Conservation (phyloP, 192 early-diverging fungal species). For the Gryganskiella cystojenkinii region DNA sequence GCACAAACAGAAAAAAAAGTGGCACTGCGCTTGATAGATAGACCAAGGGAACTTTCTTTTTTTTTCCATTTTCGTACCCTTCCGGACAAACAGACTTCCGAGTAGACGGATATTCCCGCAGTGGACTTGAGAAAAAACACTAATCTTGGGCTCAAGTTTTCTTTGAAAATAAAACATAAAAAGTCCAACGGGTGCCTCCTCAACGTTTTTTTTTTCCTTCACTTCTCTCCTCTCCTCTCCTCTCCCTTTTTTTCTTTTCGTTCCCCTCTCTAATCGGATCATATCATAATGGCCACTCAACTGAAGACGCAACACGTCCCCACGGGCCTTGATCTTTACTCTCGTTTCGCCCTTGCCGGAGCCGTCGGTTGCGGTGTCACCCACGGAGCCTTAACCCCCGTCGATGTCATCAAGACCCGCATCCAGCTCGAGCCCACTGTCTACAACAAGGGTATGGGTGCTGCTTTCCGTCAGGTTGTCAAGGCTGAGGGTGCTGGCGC, state of each 20-base stretch:
- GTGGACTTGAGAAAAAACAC: no score
- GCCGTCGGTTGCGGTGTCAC: conserved; percentile 69
- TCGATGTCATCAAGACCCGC: conserved; percentile 79
- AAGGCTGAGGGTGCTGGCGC: conserved; percentile 72
- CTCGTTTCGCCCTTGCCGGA: conserved; percentile 68
- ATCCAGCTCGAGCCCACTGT: conserved; percentile 77
- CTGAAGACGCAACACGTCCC: conserved; percentile 49
- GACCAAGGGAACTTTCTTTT: no score
- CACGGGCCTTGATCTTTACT: conserved; percentile 61
- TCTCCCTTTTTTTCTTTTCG: not conserved
- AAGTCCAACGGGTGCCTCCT: no score
- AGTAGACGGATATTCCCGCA: no score
- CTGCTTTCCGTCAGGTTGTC: conserved; percentile 67
- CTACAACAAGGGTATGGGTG: conserved; percentile 76
- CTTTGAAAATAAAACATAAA: no score
- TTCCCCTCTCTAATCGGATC: conserved; percentile 14
- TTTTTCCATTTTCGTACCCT: no score
- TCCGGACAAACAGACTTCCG: no score
- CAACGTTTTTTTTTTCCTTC: not conserved
- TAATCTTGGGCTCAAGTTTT: no score
- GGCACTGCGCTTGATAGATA: no score
- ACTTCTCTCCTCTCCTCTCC: conserved; percentile 7
- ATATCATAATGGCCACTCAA: conserved; percentile 34
- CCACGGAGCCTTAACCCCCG: conserved; percentile 67
- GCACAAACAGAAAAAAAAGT: no score